phyloP scores from a whole-genome alignment of 2,329 filamentous ascomycete genomes.

The Xylaria arbuscula region DNA sequence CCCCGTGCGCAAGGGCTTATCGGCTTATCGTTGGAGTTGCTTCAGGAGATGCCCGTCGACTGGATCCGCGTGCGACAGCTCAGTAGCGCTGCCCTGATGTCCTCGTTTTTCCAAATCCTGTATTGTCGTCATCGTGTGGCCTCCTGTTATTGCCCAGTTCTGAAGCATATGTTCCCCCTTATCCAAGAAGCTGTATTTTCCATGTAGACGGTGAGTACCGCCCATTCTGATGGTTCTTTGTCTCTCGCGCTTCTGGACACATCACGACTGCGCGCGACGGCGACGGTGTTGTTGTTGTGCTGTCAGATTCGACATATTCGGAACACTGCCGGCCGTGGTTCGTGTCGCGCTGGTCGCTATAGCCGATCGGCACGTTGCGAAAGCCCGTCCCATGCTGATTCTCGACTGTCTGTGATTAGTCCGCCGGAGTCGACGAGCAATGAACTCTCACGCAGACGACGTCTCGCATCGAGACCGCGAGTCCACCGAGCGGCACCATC shows the following conservation, averaged over 20 bases:
- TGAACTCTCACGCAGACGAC: conserved; percentile 56
- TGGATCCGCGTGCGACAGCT: conserved; percentile 44
- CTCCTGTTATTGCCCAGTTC: background rate
- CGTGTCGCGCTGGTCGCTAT: conserved; percentile 8
- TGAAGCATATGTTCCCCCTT: conserved; percentile 17
- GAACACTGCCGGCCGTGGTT: background rate
- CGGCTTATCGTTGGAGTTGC: conserved; percentile 29
- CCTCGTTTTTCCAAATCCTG: conserved; percentile 29
- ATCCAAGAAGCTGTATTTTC: conserved; percentile 28
- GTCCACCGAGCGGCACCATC: conserved; percentile 69
- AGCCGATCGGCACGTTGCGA: conserved; percentile 20
- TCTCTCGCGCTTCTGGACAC: conserved; percentile 11
- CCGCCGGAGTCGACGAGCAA: conserved; percentile 41
- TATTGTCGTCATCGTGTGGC: conserved; percentile 16
- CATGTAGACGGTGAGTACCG: conserved; percentile 45
- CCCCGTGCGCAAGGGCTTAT: conserved; percentile 24
- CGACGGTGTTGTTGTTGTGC: background rate
- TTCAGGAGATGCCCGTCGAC: conserved; percentile 34
- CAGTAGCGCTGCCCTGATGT: conserved; percentile 34
- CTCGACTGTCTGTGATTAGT: conserved; percentile 23
- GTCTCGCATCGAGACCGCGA: conserved; percentile 72
- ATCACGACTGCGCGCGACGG: conserved; percentile 24
- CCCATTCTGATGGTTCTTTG: conserved; percentile 32
- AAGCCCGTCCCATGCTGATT: conserved; percentile 33
- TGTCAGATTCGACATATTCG: conserved; percentile 7